Evolutionary conservation across 768 basidiomycete species (phyloP).

Genomic region (Kondoa malvinella): DNA sequence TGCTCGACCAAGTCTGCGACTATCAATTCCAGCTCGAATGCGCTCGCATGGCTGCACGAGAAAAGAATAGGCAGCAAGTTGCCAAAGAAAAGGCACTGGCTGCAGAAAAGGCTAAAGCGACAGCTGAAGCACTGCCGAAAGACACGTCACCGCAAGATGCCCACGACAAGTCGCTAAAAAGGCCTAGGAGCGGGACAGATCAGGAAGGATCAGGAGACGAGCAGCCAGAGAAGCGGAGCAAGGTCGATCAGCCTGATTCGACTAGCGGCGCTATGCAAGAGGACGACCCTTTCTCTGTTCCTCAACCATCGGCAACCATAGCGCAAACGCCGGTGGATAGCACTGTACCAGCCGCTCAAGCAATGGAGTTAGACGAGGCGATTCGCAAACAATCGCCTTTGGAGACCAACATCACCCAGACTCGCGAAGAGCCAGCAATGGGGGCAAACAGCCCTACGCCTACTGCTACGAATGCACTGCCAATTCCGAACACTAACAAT

Average conservation of each 20-base stretch:
- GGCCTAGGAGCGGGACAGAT: slow-evolving; percentile 5
- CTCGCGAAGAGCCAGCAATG: too few relatives aligned
- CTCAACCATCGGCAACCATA: background rate
- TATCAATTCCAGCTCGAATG: slow-evolving; percentile 61
- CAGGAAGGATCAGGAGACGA: slow-evolving; percentile 5
- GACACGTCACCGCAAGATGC: slow-evolving; percentile 41
- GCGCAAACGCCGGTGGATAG: background rate
- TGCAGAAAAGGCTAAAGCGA: slow-evolving; percentile 23
- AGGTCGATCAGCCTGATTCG: background rate
- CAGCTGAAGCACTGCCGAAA: slow-evolving; percentile 46
- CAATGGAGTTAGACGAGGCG: too few relatives aligned
- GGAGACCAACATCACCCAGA: too few relatives aligned
- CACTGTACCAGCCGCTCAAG: background rate
- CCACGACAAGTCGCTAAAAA: background rate
- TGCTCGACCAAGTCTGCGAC: slow-evolving; percentile 75
- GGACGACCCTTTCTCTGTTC: background rate
- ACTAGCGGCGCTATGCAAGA: slow-evolving; percentile 6
- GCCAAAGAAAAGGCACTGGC: slow-evolving; percentile 35
- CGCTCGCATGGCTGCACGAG: slow-evolving; percentile 55
- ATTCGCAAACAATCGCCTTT: too few relatives aligned
- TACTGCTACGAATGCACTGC: background rate
- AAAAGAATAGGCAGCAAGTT: slow-evolving; percentile 38
- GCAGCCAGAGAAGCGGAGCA: slow-evolving; percentile 1
- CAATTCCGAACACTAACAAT: background rate
- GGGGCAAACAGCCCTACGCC: too few relatives aligned